Conservation (phyloP, 371 early-diverging fungal genomes). For the Mucor saturninus region DNA sequence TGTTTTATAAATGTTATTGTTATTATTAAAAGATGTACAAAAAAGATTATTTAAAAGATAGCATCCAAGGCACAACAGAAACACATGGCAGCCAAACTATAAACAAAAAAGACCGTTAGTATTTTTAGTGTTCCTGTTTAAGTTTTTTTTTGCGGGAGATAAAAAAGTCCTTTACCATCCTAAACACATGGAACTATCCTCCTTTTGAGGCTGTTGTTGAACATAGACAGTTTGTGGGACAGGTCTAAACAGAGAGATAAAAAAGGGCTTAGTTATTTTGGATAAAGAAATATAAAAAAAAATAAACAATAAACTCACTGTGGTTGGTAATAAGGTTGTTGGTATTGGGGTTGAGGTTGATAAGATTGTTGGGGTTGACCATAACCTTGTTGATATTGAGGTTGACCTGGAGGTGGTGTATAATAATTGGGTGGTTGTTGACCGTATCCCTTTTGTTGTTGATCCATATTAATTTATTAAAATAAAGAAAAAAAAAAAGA, state of each 20-base stretch:
- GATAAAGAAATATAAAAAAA: not conserved
- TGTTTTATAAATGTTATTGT: not conserved
- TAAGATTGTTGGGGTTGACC: slow-evolving; percentile 17
- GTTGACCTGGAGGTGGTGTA: slow-evolving; percentile 24
- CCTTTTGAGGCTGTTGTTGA: slow-evolving; percentile 33
- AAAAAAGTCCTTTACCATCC: slow-evolving; percentile 37
- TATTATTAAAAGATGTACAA: not conserved
- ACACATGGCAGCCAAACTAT: slow-evolving; percentile 50
- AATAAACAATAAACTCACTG: slow-evolving; percentile 11
- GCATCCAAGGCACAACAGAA: slow-evolving; percentile 53
- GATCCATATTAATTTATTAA: slow-evolving; percentile 16
- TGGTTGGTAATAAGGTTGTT: slow-evolving; percentile 33
- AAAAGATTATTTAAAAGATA: slow-evolving; percentile 13
- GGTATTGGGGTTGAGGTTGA: slow-evolving; percentile 19
- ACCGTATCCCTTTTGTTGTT: slow-evolving; percentile 30
- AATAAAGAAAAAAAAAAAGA: slow-evolving; percentile 5
- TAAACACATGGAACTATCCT: slow-evolving; percentile 38
- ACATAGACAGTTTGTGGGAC: slow-evolving; percentile 38
- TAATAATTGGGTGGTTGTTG: slow-evolving; percentile 31
- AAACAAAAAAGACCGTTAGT: not conserved
- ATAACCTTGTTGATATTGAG: slow-evolving; percentile 16
- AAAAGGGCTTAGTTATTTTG: slow-evolving; percentile 5
- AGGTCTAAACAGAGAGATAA: slow-evolving; percentile 28
- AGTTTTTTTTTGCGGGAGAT: not conserved
- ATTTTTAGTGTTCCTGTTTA: not conserved